These are phyloP conservation scores for Cystobasidium onofrii DNA, from an alignment of 768 basidiomycete species.

Conservation along the genomic window DNA sequence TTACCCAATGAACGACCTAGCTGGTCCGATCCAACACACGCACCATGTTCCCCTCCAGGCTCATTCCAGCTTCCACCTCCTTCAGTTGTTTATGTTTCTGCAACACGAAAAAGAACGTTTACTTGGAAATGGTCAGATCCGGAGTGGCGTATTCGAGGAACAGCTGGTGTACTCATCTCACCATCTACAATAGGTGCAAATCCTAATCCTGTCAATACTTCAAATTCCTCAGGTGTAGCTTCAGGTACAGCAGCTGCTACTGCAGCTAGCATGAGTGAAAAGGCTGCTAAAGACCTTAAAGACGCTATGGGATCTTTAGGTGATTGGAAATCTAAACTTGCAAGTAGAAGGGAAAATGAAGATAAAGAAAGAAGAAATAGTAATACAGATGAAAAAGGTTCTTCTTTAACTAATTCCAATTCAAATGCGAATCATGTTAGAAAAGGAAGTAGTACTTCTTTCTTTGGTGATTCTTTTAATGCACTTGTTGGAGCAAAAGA, in stretches of 20 bases:
- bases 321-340: slow-evolving; percentile 23
- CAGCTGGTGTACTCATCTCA: slow-evolving; percentile 27
- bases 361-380: slow-evolving; percentile 7
- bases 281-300: slow-evolving; percentile 23
- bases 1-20: slow-evolving; percentile 49
- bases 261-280: slow-evolving; percentile 15
- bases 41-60: slow-evolving; percentile 47
- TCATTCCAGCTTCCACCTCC: slow-evolving; percentile 47
- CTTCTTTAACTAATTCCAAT: not conserved
- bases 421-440: not conserved
- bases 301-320: slow-evolving; percentile 27
- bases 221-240: not conserved
- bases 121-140: slow-evolving; percentile 50
- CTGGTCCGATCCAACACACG: slow-evolving; percentile 42
- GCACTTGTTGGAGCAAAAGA: slow-evolving; percentile 18
- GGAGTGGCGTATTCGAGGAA: slow-evolving; percentile 47
- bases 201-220: slow-evolving; percentile 22
- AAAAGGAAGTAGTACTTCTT: slow-evolving; percentile 18
- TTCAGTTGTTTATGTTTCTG: slow-evolving; percentile 44
- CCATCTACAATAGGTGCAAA: slow-evolving; percentile 27
- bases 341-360: not conserved
- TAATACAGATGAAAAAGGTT: not conserved
- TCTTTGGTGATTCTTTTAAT: slow-evolving; percentile 19
- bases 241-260: not conserved
- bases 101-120: slow-evolving; percentile 45